Conservation (phyloP, 768 basidiomycete species). For the Suillus weaverae region DNA sequence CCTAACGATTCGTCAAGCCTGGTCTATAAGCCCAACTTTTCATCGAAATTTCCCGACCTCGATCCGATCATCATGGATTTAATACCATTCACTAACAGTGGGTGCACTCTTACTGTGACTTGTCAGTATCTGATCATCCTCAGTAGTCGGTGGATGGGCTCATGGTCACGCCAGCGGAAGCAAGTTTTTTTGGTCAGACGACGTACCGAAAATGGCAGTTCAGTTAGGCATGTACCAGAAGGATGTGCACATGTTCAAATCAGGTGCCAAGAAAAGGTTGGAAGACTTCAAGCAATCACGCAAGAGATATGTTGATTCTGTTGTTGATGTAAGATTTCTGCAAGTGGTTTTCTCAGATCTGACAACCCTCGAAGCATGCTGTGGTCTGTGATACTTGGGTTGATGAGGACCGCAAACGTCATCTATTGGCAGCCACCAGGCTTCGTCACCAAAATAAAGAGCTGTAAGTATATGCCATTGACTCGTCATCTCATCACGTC, state of each 20-base stretch:
- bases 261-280: conserved; percentile 26
- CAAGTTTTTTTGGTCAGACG: conserved; percentile 35
- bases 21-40: conserved; percentile 13
- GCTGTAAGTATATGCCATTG: neutral
- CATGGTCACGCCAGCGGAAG: conserved; percentile 27
- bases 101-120: neutral
- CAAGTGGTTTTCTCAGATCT: neutral
- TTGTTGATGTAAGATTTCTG: neutral
- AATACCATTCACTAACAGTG: conserved; percentile 34
- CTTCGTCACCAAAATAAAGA: neutral
- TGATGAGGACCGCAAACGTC: neutral
- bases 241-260: conserved; percentile 18
- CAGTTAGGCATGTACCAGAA: conserved; percentile 18
- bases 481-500: neutral
- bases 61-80: conserved; percentile 29
- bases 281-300: conserved; percentile 25
- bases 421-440: too few relatives aligned
- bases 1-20: conserved; percentile 24
- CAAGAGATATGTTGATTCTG: conserved; percentile 11
- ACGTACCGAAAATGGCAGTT: conserved; percentile 27
- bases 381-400: neutral
- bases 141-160: conserved; percentile 32
- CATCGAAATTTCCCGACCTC: conserved; percentile 26
- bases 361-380: neutral
- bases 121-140: neutral